Conservation (phyloP, 805 yeast species). For the Ogataea pini region DNA sequence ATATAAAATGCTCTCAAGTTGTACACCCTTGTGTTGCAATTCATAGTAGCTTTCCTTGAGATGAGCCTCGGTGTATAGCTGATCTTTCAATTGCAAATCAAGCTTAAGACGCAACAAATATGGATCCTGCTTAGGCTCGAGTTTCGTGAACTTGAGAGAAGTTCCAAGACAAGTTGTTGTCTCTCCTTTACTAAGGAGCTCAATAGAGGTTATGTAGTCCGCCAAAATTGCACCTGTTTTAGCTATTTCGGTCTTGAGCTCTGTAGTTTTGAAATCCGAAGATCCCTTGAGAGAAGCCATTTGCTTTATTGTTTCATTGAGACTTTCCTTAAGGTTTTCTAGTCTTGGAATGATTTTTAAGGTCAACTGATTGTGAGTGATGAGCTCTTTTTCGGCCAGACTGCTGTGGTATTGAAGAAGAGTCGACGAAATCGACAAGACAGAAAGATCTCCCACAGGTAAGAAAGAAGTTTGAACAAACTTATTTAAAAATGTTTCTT, state of each 20-base stretch:
- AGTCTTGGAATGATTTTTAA: constrained; percentile 52
- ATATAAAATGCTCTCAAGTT: constrained; percentile 63
- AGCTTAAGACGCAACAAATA: constrained; percentile 59
- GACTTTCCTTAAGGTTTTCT: constrained; percentile 55
- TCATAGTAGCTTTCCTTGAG: constrained; percentile 65
- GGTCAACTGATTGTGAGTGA: constrained; percentile 52
- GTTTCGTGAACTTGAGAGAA: constrained; percentile 25
- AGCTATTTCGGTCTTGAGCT: constrained; percentile 60
- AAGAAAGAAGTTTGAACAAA: constrained; percentile 51
- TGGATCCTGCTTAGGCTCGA: constrained; percentile 51
- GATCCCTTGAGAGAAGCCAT: constrained; percentile 49
- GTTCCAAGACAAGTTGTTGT: constrained; percentile 36
- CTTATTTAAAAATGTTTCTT: constrained; percentile 36
- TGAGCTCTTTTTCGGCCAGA: constrained; percentile 46
- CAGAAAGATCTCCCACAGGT: constrained; percentile 39
- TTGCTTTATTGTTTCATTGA: constrained; percentile 55
- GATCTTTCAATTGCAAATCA: constrained; percentile 66
- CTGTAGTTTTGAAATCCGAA: constrained; percentile 57
- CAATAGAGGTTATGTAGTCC: constrained; percentile 47
- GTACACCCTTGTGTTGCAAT: constrained; percentile 64
- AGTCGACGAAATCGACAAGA: constrained; percentile 37
- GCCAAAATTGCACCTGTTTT: constrained; percentile 58
- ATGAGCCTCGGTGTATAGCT: constrained; percentile 62
- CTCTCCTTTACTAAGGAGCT: constrained; percentile 40
- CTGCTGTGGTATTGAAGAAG: constrained; percentile 34